Evolutionary conservation across 2,329 filamentous ascomycete genomes (phyloP), one percentile per base, ranked within the genome.

Genomic region (Aspergillus cejpii): DNA sequence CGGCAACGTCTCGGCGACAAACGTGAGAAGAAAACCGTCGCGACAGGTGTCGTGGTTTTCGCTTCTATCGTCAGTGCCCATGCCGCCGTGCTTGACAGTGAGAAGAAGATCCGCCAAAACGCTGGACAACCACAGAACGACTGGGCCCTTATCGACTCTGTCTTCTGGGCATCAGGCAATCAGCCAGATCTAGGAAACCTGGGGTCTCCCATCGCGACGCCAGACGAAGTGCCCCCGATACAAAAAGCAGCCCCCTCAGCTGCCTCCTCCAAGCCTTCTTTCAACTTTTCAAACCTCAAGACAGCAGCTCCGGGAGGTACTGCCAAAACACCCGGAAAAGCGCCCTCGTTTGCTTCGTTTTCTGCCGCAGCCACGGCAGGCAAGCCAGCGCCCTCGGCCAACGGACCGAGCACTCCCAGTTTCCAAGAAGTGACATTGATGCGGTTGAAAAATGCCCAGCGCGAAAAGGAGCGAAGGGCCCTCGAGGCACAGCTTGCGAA

Each of bases 41-140:
- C 71, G 4, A 77, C 71, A 1, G 78, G 72, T 0, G 72, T 80
- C 37, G 64, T 83, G 11, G 70, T 81, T 11, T 83, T 75, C 60
- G 64, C 67, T 3, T 79, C 77, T 3, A 72, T 82, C 27, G 75
- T 80, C 38, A 71, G 75, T 43, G 77, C 79, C 1, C 74, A 80
- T 55, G 70, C 75, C 3, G 77, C 78, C 6, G 74, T 81, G 2
- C 56, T 71, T 33, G 76, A 80, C 50, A 70, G 68, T 41, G 65
- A 67, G 43, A 71, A 68, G 43, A 65, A 57, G 39, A 50, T 54
- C 41, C 47, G 52, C 27, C 51, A 58, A 21, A 48, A 44, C 21
- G 41, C 43, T 19, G 48, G 39, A 20, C 58, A 63, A 39, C 43
- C 61, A n/a, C 67, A 67, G 23, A 56, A 55, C 1, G 70, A 73